Conservation (phyloP, 495 filamentous ascomycete species). For the Wilcoxina mikolae region DNA sequence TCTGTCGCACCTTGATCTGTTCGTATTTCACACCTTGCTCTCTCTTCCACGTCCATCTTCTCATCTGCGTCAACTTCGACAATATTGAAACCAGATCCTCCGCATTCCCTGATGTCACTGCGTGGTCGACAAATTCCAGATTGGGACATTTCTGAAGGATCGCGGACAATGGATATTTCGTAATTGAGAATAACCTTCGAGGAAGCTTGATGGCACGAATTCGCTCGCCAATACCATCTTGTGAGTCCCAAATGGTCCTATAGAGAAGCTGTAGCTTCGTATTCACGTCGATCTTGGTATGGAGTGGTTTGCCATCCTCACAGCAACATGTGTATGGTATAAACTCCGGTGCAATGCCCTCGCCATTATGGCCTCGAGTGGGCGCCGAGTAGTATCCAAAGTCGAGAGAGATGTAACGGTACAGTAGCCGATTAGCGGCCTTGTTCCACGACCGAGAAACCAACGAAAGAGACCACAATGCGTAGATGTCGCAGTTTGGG, state of each 20-base stretch:
- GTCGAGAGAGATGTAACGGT: constrained; percentile 1
- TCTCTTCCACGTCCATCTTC: constrained; percentile 7
- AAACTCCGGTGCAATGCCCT: constrained; percentile 4
- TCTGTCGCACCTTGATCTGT: constrained; percentile 1
- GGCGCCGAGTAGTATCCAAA: constrained; percentile 7
- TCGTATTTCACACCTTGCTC: constrained; percentile 6
- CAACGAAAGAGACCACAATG: constrained; percentile 1
- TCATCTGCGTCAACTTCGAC: neutral
- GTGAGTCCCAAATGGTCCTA: constrained; percentile 8
- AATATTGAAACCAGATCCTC: constrained; percentile 4
- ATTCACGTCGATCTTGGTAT: constrained; percentile 8
- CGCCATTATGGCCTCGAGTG: neutral
- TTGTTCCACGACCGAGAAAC: neutral
- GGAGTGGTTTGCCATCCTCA: neutral
- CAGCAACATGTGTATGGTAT: constrained; percentile 1
- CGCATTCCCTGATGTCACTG: neutral
- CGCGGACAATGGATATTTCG: constrained; percentile 8
- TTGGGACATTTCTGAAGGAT: constrained; percentile 10
- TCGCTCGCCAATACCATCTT: neutral
- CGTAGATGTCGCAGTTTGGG: constrained; percentile 5
- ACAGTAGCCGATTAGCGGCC: constrained; percentile 1
- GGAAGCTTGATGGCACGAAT: constrained; percentile 8
- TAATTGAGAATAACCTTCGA: constrained; percentile 6
- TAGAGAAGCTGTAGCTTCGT: constrained; percentile 8
- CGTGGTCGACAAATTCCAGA: constrained; percentile 7